Evolutionary conservation across 441 rosid species (phyloP).

Genomic region (Lagerstroemia fauriei): DNA sequence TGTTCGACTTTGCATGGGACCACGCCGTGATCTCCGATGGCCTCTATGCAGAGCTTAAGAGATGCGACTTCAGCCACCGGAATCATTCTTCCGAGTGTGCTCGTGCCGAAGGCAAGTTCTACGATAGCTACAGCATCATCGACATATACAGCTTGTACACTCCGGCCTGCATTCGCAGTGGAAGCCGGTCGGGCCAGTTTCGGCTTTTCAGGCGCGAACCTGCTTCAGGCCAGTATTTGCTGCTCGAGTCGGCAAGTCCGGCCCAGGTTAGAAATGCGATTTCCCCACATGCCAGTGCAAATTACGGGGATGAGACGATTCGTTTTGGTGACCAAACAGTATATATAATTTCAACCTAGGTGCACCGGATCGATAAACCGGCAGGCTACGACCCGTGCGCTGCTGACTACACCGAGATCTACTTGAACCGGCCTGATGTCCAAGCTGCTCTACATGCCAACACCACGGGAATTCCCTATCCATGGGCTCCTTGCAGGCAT

Average conservation of each 20-base stretch:
- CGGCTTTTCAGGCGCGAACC: not conserved
- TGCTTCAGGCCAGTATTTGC: not conserved
- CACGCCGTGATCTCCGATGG: conserved; percentile 29
- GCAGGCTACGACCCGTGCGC: conserved; percentile 73
- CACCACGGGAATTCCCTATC: conserved; percentile 53
- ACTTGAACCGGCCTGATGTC: conserved; percentile 67
- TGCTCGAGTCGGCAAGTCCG: not conserved
- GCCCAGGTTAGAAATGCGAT: not conserved
- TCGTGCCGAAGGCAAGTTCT: not conserved
- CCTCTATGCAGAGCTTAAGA: not conserved
- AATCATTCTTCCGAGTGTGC: not conserved
- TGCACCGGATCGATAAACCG: conserved; percentile 29
- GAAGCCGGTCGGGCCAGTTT: not conserved
- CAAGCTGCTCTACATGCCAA: conserved; percentile 77
- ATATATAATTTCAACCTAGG: not conserved
- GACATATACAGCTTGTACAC: conserved; percentile 32
- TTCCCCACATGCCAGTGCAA: too few species aligned
- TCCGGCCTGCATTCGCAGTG: conserved; percentile 5
- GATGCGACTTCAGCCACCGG: conserved; percentile 4
- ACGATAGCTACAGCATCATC: conserved; percentile 8
- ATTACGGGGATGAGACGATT: not conserved
- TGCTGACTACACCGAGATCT: conserved; percentile 47
- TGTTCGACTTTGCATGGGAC: conserved; percentile 32
- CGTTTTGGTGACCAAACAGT: not conserved
- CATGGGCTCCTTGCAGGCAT: conserved; percentile 77